Evolutionary conservation across 805 yeast species (phyloP), one percentile per base, ranked within the genome.

Genomic region (Priceomyces castillae): DNA sequence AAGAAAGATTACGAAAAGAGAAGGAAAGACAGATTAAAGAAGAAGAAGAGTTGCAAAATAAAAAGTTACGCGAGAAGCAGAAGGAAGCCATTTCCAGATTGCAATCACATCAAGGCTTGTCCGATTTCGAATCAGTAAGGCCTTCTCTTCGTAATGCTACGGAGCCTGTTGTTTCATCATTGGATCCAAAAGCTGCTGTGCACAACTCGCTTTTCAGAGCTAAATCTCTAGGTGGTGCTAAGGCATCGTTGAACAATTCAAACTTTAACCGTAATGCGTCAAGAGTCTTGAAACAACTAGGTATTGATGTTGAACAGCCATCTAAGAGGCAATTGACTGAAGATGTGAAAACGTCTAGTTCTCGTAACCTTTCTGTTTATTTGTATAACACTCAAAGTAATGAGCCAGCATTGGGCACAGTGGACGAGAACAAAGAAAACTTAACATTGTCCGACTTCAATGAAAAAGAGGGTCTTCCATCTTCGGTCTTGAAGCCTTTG

Each of bases 341-440:
- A 4, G 49, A 51, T 30, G 40, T 62, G 37, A 69, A 69, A 47
- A 67, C 73, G 7, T 67, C 74, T 7, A 65, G 70, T 30, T 67
- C 73, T 0, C 64, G 54, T 42, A 64, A 65, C 38, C 51, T 61
- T 31, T 44, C 63, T 10, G 49, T 49, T 16, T 61, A 52, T 44
- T 49, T 62, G 19, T 41, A 46, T 18, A 43, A 43, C 36, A 46
- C 44, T 26, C 45, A 45, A 26, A 30, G 22, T 30, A 46, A 47
- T 35, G 37, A 23, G 23, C 17, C 33, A 10, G 20, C 38, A 16
- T 44, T 34, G 5, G 48, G 43, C 12, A 37, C 36, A 17, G 40
- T 38, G 34, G 25, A 39, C 5, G 40, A 46, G 3, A 50, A 52
- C 16, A 51, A 51, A 37, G 56, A 53, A 35, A 51, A 50, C 23